Evolutionary conservation across 2,329 filamentous ascomycete species (phyloP).

Genomic region (Pezicula neosporulosa): DNA sequence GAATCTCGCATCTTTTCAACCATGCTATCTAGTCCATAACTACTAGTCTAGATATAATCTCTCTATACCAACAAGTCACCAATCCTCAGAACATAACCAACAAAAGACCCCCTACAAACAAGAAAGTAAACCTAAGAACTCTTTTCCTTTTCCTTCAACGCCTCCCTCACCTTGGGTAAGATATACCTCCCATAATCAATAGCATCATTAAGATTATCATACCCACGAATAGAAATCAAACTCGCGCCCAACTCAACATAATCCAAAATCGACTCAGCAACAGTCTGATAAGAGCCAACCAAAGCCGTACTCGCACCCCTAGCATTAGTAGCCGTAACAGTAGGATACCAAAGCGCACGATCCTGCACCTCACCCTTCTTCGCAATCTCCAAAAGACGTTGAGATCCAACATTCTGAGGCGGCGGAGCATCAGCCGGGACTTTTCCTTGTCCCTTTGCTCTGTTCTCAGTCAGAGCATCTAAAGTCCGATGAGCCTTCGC

Average conservation of each 20-base stretch:
- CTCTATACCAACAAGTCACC: no score
- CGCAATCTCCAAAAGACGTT: constrained; percentile 56
- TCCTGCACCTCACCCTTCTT: constrained; percentile 54
- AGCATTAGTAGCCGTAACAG: constrained; percentile 57
- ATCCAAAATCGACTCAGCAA: constrained; percentile 51
- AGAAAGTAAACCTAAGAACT: no score
- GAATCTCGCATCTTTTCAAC: no score
- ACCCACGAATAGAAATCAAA: constrained; percentile 57
- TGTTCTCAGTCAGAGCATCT: constrained; percentile 44
- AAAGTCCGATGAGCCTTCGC: constrained; percentile 55
- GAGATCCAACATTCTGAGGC: constrained; percentile 57
- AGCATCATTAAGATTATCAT: constrained; percentile 57
- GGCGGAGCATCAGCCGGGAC: constrained; percentile 35
- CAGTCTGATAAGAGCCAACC: constrained; percentile 50
- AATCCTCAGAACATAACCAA: no score
- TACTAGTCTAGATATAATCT: no score
- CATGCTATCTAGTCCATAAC: no score
- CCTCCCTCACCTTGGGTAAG: constrained; percentile 44
- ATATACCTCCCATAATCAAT: constrained; percentile 57
- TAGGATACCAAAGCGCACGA: constrained; percentile 60
- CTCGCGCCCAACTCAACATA: constrained; percentile 54
- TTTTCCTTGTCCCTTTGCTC: constrained; percentile 31
- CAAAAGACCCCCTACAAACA: no score
- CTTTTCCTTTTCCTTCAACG: constrained; percentile 15
- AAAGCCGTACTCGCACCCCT: constrained; percentile 56